Evolutionary conservation across 2,329 filamentous ascomycete genomes (phyloP), one percentile per base, ranked within the genome.

Genomic region (Niveomyces coronatus): DNA sequence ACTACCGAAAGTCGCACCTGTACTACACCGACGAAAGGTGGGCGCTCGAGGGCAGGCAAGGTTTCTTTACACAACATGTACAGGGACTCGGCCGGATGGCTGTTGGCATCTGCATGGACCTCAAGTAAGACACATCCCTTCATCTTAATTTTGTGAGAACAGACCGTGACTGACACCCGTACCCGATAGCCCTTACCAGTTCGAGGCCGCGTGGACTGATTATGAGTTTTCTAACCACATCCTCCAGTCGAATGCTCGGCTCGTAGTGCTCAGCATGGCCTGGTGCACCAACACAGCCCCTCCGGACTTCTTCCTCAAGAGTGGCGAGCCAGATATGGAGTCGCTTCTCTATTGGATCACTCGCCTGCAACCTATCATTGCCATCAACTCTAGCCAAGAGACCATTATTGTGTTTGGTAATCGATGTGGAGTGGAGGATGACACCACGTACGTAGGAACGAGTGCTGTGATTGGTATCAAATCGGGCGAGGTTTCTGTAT

Each of bases 301-400:
- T 2, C 63, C 49, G 14, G 42, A 42, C 6, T 76, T 63, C 52
- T 74, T 50, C 41, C 65, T 47, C 20, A 62, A 46, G 46, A 72
- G 72, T 0, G 53, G 67, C 0, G 71, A 78, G 35, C 81, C 83
- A 0, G 83, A 88, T 46, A 70, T 83, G 60, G 75, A 84, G 18
- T 86, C 82, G 0, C 53, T 89, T 8, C 71, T 74, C 0, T 89
- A 89, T 49, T 89, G 84, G 85, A 63, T 85, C 0, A 71, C 75
- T 17, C 70, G 85, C 0, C 65, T 89, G 4, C 76, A 82, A 39
- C 84, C 84, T 0, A 39, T 81, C 0, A 74, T 80, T 16, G 61
- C 68, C 6, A 52, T 60, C 0, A 65, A 76, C 2, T 60, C 44
- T 0, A 49, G 64, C 0, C 68, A 73, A 0, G 79, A 85, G 41